phyloP scores from a whole-genome alignment of 805 yeast genomes.

The Candida alai region DNA sequence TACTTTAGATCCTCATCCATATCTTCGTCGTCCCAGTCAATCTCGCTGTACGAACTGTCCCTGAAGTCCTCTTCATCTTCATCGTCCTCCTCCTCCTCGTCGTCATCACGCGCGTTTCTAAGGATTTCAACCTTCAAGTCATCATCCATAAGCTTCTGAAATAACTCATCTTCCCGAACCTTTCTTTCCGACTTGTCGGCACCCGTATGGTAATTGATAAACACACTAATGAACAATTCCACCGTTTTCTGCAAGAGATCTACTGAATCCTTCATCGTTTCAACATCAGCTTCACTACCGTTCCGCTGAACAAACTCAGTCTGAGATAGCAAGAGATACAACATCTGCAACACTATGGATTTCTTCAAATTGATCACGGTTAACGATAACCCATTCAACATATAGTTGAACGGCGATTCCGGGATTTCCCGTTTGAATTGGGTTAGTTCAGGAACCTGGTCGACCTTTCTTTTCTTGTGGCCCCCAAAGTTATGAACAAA shows the following conservation, averaged over 20 bases:
- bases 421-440: slow-evolving; percentile 27
- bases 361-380: slow-evolving; percentile 42
- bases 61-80: no score
- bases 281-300: no score
- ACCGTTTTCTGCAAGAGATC: slow-evolving; percentile 23
- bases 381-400: slow-evolving; percentile 41
- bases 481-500: slow-evolving; percentile 42
- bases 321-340: slow-evolving; percentile 38
- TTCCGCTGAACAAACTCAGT: slow-evolving; percentile 30
- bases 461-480: slow-evolving; percentile 18
- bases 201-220: slow-evolving; percentile 35
- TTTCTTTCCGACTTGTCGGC: slow-evolving; percentile 17
- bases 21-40: slow-evolving; percentile 47
- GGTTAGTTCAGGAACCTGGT: neutral
- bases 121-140: slow-evolving; percentile 37
- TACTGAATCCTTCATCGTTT: slow-evolving; percentile 15
- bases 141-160: slow-evolving; percentile 34
- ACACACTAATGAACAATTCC: slow-evolving; percentile 32
- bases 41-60: slow-evolving; percentile 20
- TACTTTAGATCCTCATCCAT: slow-evolving; percentile 46
- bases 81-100: slow-evolving; percentile 27
- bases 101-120: slow-evolving; percentile 24
- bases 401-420: slow-evolving; percentile 35
- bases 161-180: slow-evolving; percentile 33
- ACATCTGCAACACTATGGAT: slow-evolving; percentile 39